Evolutionary conservation across 179 eudicot species (phyloP), one percentile per base, ranked within the genome.

Genomic region (Drosera spatulata): DNA sequence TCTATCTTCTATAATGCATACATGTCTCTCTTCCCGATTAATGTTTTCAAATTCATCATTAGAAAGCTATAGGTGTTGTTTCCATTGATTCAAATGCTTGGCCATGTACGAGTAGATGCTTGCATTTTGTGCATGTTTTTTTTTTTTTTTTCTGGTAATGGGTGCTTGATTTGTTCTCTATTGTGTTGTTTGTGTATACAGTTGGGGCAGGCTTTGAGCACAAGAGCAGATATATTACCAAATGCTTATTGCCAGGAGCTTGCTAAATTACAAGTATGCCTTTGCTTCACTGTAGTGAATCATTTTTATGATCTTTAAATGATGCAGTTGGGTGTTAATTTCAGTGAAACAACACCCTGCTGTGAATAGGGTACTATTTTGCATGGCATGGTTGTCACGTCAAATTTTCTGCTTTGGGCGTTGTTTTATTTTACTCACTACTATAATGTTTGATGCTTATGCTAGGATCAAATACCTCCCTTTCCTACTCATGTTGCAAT

Each of bases 201-300:
- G 99, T 94, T 93, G 64, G 99, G 99, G 42, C 99, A 93, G 79
- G 99, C 97, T 58, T 75, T 93, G 71, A 93, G 99, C 79, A 93
- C 99, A 15, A 81, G 99, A 69, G 95, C 99, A 53, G 99, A 93
- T 78, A 89, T 93, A 72, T 56, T 93, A 55, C 97, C 95, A 7
- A 73, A 82, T 42, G 80, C 80, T 59, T 93, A 89, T 61, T 90
- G 99, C 78, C 83, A 86, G 64, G 99, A 89, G 78, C 95, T 93
- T 70, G 82, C 95, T 14, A 93, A 86, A 72, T 72, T 93, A 64
- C 99, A 93, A 95, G 99, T 85, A 76, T 69, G 40, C 44, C 59
- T 60, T 73, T 43, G 12, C 47, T 10, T 55, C 33, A 58, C 14
- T 53, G 61, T 10, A 10, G 46, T 12, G 10, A 3, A 42, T 42